A percentile compares a stretch with the other conserved stretches of the same genome.
Conservation (phyloP, 129 eudicot species). For the Mikania micrantha region DNA sequence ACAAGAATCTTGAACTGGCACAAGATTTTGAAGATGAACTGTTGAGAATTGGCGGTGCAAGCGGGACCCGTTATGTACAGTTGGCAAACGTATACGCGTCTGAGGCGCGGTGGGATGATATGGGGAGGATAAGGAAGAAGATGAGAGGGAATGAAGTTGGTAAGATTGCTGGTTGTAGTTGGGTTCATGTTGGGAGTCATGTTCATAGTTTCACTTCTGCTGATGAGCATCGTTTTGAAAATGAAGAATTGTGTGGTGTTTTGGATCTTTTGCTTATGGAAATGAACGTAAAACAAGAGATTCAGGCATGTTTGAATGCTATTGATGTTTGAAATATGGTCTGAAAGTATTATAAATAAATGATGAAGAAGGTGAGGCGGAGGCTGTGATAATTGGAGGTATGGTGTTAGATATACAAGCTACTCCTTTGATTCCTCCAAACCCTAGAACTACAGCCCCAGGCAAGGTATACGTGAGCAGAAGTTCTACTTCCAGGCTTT, state of each 20-base stretch:
- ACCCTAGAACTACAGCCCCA: constrained; percentile 77
- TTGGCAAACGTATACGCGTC: constrained; percentile 79
- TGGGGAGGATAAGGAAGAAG: constrained; percentile 81
- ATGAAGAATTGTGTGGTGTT: constrained; percentile 38
- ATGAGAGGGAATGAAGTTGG: constrained; percentile 81
- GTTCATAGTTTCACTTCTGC: constrained; percentile 63
- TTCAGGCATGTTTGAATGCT: not conserved
- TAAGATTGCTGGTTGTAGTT: constrained; percentile 84
- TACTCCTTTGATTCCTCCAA: constrained; percentile 49
- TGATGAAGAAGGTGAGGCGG: constrained; percentile 26
- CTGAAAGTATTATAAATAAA: too few species aligned
- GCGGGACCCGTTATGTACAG: constrained; percentile 75
- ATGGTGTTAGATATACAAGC: constrained; percentile 93
- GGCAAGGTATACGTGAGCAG: constrained; percentile 49
- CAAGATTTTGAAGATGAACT: constrained; percentile 56
- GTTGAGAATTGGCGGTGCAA: constrained; percentile 42
- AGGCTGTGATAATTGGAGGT: constrained; percentile 83
- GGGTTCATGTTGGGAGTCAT: constrained; percentile 57
- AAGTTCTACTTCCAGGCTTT: not conserved
- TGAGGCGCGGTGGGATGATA: constrained; percentile 71
- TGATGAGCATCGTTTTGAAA: constrained; percentile 41
- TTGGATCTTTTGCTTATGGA: constrained; percentile 42
- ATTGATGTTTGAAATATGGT: not conserved
- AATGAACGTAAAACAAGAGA: constrained; percentile 13
- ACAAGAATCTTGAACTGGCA: constrained; percentile 59